Conservation (phyloP, 2,329 filamentous ascomycete species). For the Stachybotrys elegans region DNA sequence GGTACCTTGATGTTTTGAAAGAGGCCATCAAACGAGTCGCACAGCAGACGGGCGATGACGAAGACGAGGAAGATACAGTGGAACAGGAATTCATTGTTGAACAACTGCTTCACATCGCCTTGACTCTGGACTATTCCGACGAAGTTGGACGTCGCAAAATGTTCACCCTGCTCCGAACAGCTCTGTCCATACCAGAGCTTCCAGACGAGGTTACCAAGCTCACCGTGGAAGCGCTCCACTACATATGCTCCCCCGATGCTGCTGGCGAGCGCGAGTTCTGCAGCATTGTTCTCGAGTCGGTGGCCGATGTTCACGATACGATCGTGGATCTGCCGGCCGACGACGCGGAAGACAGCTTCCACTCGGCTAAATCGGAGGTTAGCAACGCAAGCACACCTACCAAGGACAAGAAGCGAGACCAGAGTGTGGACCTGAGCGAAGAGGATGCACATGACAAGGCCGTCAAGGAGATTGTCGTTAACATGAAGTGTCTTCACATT, state of each 20-base stretch:
- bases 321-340: slow-evolving; percentile 68
- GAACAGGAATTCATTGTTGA: slow-evolving; percentile 95
- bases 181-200: slow-evolving; percentile 77
- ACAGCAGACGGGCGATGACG: slow-evolving; percentile 50
- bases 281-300: slow-evolving; percentile 82
- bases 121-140: slow-evolving; percentile 94
- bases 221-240: slow-evolving; percentile 72
- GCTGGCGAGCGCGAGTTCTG: slow-evolving; percentile 79
- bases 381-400: slow-evolving; percentile 59
- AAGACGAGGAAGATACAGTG: slow-evolving; percentile 76
- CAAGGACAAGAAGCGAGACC: slow-evolving; percentile 36
- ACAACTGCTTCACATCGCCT: slow-evolving; percentile 86
- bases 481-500: slow-evolving; percentile 97
- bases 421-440: slow-evolving; percentile 44
- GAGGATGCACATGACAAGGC: slow-evolving; percentile 70
- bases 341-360: slow-evolving; percentile 70
- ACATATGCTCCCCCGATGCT: slow-evolving; percentile 71
- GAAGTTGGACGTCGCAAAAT: slow-evolving; percentile 94
- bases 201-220: slow-evolving; percentile 92
- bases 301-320: slow-evolving; percentile 94
- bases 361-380: slow-evolving; percentile 84
- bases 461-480: slow-evolving; percentile 87
- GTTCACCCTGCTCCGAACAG: slow-evolving; percentile 84
- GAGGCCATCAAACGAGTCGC: slow-evolving; percentile 57
- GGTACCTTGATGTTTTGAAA: slow-evolving; percentile 67